Evolutionary conservation across 352 stramenopile genomes (phyloP).

Genomic region (Phytophthora cajani): DNA sequence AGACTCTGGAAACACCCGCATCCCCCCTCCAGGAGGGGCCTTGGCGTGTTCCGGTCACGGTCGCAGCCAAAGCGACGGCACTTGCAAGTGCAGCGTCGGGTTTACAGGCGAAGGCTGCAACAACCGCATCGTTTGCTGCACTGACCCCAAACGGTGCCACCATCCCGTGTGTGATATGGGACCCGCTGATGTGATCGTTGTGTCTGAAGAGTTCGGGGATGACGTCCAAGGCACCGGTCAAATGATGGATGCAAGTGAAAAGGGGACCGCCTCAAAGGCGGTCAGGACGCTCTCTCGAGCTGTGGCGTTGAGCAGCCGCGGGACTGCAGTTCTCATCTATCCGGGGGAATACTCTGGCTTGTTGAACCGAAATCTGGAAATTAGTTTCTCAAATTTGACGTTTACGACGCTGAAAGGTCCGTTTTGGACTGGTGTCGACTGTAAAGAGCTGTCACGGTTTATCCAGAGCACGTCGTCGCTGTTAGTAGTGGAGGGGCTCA

Average conservation of each 20-base stretch:
- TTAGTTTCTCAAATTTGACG: slow-evolving; percentile 27
- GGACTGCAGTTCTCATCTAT: slow-evolving; percentile 60
- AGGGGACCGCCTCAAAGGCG: slow-evolving; percentile 59
- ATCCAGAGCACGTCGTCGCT: slow-evolving; percentile 16
- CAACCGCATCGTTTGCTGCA: slow-evolving; percentile 70
- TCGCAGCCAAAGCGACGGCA: slow-evolving; percentile 32
- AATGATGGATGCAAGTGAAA: slow-evolving; percentile 63
- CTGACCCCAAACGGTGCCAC: slow-evolving; percentile 40
- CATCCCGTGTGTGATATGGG: slow-evolving; percentile 50
- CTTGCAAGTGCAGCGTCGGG: slow-evolving; percentile 67
- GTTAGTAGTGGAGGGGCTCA: slow-evolving; percentile 44
- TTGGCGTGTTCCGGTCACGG: slow-evolving; percentile 52
- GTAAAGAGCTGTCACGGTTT: slow-evolving; percentile 26
- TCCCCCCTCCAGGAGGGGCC: slow-evolving; percentile 41
- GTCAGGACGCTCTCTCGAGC: slow-evolving; percentile 52
- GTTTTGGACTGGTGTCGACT: slow-evolving; percentile 60
- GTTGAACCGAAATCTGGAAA: slow-evolving; percentile 42
- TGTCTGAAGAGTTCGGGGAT: slow-evolving; percentile 61
- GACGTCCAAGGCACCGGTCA: slow-evolving; percentile 55
- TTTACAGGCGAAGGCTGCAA: slow-evolving; percentile 75
- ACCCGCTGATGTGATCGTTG: slow-evolving; percentile 47
- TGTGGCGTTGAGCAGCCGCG: slow-evolving; percentile 39
- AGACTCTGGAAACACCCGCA: slow-evolving; percentile 11
- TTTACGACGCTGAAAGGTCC: slow-evolving; percentile 58
- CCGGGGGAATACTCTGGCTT: slow-evolving; percentile 54